Evolutionary conservation across 2,329 filamentous ascomycete genomes (phyloP), one percentile per base, ranked within the genome.

Genomic region (Neonectria hederae): DNA sequence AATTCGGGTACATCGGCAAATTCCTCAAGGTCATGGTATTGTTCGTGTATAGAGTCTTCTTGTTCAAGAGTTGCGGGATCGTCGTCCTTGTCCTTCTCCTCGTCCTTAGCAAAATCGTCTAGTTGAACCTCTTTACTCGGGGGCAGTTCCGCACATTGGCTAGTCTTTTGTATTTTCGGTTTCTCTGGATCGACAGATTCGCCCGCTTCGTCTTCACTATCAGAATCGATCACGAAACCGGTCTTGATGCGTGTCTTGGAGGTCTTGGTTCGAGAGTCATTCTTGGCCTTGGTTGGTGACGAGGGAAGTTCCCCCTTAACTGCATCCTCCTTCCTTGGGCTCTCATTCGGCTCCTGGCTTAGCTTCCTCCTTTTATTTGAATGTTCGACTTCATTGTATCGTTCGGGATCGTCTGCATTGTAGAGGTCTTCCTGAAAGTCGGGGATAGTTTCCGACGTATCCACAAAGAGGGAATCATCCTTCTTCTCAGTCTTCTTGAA

Each of bases 151-250:
- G 72, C 68, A 73, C 71, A 71, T 70, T 68, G 65, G 53, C 35
- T 60, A 59, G 46, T 48, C 7, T 59, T 60, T 51, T 59, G 19
- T 40, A 40, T 8, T 22, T 51, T 38, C 51, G 19, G n/a, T 46
- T 57, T 35, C 56, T 60, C 59, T 32, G 54, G 62, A 13, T 49
- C 48, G 42, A 63, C 52, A 5, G 54, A 52, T 26, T 66, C 60
- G 22, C 70, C 69, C 8, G 66, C 49, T 13, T 80, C 77, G 13
- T 76, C 78, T 54, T 81, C 87, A 54, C 83, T 85, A 53, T 89
- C 87, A 0, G 91, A 93, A 65, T 93, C 90, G 62, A 91, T 86
- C 43, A 94, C 74, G 70, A 94, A 94, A 0, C 90, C 90, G 4
- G 71, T 71, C 54, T 75, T 75, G 32, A 74, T 72, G 46, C 72